Percentiles rank a stretch among this genome's conserved stretches.
Conservation (phyloP, 805 yeast species). For the Wickerhamia fluorescens region DNA sequence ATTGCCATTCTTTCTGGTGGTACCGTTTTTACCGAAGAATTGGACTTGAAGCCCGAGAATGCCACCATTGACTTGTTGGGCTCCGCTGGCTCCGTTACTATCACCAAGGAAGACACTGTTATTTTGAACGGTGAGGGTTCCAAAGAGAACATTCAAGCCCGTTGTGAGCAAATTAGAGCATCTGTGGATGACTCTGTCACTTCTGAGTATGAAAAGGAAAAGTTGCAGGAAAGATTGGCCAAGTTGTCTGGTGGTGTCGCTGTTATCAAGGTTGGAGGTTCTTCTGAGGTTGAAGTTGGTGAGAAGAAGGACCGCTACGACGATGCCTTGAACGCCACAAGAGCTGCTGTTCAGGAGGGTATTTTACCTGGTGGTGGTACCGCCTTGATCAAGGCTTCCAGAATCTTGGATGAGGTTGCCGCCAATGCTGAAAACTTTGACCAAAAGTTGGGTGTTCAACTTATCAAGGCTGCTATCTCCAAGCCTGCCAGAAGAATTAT, state of each 20-base stretch:
- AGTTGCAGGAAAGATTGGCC: conserved; percentile 94
- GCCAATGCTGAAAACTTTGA: conserved; percentile 75
- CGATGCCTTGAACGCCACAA: conserved; percentile 96
- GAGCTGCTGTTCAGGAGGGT: conserved; percentile 99
- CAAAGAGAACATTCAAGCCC: conserved; percentile 69
- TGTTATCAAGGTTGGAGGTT: conserved; percentile 93
- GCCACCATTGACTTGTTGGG: conserved; percentile 89
- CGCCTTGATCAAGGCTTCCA: conserved; percentile 88
- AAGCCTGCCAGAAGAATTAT: conserved; percentile 94
- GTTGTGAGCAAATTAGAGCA: conserved; percentile 91
- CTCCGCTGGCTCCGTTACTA: conserved; percentile 81
- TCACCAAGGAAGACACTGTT: conserved; percentile 94
- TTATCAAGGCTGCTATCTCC: conserved; percentile 86
- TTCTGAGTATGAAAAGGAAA: conserved; percentile 90
- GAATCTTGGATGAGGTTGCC: conserved; percentile 60
- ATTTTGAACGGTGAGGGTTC: conserved; percentile 88
- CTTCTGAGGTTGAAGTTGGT: conserved; percentile 96
- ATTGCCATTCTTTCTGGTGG: conserved; percentile 94
- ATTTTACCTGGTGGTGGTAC: conserved; percentile 99
- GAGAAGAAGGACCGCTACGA: conserved; percentile 99
- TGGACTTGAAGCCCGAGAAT: conserved; percentile 91
- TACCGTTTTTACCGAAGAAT: conserved; percentile 85
- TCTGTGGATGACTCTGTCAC: conserved; percentile 69
- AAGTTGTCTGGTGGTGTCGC: conserved; percentile 98
- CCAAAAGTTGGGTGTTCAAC: conserved; percentile 92